Evolutionary conservation across 345 rosid species (phyloP).

Genomic region (Lagerstroemia speciosa): DNA sequence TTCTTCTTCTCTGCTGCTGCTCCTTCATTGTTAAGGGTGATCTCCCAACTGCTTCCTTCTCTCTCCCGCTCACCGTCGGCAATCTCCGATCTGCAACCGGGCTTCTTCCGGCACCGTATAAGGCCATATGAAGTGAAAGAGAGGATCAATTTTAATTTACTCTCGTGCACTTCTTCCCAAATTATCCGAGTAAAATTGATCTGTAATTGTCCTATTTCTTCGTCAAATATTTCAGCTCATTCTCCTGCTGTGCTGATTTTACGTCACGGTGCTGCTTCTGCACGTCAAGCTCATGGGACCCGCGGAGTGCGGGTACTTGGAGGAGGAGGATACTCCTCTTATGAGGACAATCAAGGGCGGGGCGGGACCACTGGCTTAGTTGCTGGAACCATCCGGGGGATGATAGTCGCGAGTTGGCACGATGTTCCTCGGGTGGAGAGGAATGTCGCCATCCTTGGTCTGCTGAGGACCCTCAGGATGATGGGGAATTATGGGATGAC

Average conservation of each 20-base stretch:
- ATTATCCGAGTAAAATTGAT: neutral
- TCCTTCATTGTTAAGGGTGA: too few relatives aligned
- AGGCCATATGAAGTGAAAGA: neutral
- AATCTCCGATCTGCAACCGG: neutral
- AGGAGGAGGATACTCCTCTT: constrained; percentile 66
- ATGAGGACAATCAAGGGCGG: constrained; percentile 88
- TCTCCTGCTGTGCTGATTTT: neutral
- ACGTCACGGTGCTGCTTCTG: neutral
- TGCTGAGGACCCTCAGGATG: constrained; percentile 80
- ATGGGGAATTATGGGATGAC: constrained; percentile 90
- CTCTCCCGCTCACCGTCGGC: neutral
- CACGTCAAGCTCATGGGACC: constrained; percentile 51
- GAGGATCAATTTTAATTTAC: neutral
- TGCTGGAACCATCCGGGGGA: constrained; percentile 81
- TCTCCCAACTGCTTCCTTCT: neutral
- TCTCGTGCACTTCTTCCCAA: neutral
- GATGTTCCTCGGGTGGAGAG: constrained; percentile 99
- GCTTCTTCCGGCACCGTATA: neutral
- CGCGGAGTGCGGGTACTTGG: constrained; percentile 70
- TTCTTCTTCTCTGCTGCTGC: too few relatives aligned
- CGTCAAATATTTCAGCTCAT: neutral
- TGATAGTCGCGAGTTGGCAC: constrained; percentile 78
- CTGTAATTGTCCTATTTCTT: neutral
- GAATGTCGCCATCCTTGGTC: constrained; percentile 83
- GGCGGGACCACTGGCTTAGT: constrained; percentile 80